A percentile compares a stretch with the other conserved stretches of the same genome.
These are phyloP conservation scores for Rubroshorea leprosula DNA, from an alignment of 345 rosid genomes.

Conservation along the genomic window DNA sequence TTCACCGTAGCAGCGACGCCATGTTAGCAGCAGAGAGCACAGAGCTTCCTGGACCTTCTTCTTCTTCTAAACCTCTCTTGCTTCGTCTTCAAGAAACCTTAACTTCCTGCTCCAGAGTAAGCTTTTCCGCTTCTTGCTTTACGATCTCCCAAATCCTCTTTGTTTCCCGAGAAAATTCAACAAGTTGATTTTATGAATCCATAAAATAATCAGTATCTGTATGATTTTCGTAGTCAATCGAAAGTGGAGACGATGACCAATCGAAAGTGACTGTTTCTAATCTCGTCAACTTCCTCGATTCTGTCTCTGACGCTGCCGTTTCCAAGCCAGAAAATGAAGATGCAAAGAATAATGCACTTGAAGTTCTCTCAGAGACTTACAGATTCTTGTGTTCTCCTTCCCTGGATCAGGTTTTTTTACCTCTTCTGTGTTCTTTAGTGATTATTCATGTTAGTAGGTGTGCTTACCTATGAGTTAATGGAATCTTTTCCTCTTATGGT, in stretches of 20 bases:
- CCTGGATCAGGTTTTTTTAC: slow-evolving; percentile 43
- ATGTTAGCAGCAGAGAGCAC: slow-evolving; percentile 21
- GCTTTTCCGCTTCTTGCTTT: slow-evolving; percentile 14
- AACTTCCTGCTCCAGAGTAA: slow-evolving; percentile 40
- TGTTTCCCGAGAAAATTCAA: background rate
- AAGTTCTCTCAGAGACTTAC: slow-evolving; percentile 36
- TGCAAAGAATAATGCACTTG: slow-evolving; percentile 28
- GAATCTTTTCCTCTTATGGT: slow-evolving; percentile 8
- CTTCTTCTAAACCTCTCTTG: slow-evolving; percentile 18
- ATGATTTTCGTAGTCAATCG: slow-evolving; percentile 28
- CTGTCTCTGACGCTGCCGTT: slow-evolving; percentile 30
- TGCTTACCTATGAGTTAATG: slow-evolving; percentile 7
- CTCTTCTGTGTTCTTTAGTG: background rate
- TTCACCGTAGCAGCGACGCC: slow-evolving; percentile 9
- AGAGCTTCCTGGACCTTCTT: slow-evolving; percentile 18
- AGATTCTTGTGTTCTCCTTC: slow-evolving; percentile 39
- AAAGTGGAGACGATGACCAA: slow-evolving; percentile 31
- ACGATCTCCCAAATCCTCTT: background rate
- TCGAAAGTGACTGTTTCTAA: slow-evolving; percentile 36
- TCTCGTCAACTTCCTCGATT: slow-evolving; percentile 45
- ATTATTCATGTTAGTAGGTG: background rate
- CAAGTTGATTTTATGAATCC: background rate
- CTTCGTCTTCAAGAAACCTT: slow-evolving; percentile 39
- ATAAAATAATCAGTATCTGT: too few relatives aligned
- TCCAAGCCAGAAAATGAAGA: slow-evolving; percentile 29